These are phyloP conservation scores for Corchorus olitorius DNA, from an alignment of 345 rosid genomes.

Conservation along the genomic window DNA sequence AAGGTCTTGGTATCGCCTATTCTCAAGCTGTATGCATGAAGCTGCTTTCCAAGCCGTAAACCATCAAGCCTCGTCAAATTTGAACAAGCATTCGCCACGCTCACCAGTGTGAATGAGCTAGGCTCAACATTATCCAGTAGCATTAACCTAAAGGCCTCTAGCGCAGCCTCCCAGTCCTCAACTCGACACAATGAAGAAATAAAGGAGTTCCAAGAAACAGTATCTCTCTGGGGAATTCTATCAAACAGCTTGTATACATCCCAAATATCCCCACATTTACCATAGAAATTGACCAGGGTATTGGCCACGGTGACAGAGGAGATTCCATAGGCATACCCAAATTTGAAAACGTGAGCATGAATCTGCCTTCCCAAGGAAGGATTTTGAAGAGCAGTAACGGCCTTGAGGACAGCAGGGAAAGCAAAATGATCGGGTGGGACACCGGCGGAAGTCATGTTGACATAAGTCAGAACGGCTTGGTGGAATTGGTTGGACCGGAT, in stretches of 20 bases:
- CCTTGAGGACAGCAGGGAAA: slow-evolving; percentile 79
- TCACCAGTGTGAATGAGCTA: slow-evolving; percentile 85
- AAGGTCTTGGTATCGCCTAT: slow-evolving; percentile 60
- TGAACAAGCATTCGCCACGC: slow-evolving; percentile 73
- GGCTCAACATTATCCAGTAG: slow-evolving; percentile 56
- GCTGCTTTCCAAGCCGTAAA: slow-evolving; percentile 68
- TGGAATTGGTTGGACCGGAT: slow-evolving; percentile 58
- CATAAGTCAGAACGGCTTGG: slow-evolving; percentile 66
- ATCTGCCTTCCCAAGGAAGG: slow-evolving; percentile 69
- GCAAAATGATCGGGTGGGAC: slow-evolving; percentile 64
- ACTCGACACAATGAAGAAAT: slow-evolving; percentile 62
- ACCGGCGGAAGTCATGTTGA: slow-evolving; percentile 53
- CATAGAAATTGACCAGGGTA: slow-evolving; percentile 71
- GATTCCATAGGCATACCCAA: slow-evolving; percentile 45
- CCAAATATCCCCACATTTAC: slow-evolving; percentile 59
- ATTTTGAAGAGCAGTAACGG: slow-evolving; percentile 56
- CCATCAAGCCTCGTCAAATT: slow-evolving; percentile 46
- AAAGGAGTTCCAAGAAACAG: slow-evolving; percentile 89
- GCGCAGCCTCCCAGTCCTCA: slow-evolving; percentile 70
- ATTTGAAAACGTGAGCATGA: slow-evolving; percentile 79
- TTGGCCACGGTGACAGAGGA: slow-evolving; percentile 62
- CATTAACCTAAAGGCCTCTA: slow-evolving; percentile 68
- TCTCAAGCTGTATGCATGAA: slow-evolving; percentile 69
- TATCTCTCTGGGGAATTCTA: slow-evolving; percentile 70
- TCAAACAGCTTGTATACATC: slow-evolving; percentile 70